These are phyloP conservation scores for Mycena vulgaris DNA, from an alignment of 768 basidiomycete genomes.

Conservation along the genomic window DNA sequence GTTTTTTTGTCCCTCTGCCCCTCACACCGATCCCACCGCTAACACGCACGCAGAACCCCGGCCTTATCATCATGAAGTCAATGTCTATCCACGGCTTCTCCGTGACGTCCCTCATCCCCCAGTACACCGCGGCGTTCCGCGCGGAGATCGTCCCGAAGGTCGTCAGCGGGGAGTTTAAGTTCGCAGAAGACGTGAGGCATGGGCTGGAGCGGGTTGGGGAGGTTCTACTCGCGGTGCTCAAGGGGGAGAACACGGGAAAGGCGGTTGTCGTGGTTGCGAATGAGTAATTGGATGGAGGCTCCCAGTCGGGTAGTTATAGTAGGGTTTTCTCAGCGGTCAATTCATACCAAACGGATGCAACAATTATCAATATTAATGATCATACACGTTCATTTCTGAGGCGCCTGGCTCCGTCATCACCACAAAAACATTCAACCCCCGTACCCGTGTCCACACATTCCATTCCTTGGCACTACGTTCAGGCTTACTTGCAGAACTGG, in stretches of 20 bases:
- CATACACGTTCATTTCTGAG: no score
- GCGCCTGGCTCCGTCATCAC: no score
- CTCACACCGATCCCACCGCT: not conserved
- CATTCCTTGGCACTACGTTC: no score
- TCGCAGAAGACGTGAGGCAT: constrained; percentile 59
- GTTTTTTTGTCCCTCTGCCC: not conserved
- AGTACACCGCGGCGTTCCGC: constrained; percentile 51
- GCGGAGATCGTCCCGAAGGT: constrained; percentile 56
- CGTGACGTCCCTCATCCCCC: not conserved
- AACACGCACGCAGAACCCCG: not conserved
- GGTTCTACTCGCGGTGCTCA: constrained; percentile 44
- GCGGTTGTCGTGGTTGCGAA: constrained; percentile 27
- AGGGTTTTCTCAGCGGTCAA: no score
- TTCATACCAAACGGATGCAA: no score
- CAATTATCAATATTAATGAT: no score
- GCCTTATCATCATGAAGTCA: constrained; percentile 2
- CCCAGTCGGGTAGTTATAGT: no score
- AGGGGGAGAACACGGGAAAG: constrained; percentile 53
- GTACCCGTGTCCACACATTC: no score
- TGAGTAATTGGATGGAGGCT: no score
- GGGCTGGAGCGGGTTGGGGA: constrained; percentile 60
- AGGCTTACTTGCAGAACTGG: no score
- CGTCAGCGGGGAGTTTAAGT: constrained; percentile 63
- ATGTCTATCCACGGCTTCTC: constrained; percentile 19
- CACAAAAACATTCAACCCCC: no score